A percentile compares a stretch with the other conserved stretches of the same genome.
Conservation (phyloP, 768 basidiomycete genomes). For the Russula olivacea region DNA sequence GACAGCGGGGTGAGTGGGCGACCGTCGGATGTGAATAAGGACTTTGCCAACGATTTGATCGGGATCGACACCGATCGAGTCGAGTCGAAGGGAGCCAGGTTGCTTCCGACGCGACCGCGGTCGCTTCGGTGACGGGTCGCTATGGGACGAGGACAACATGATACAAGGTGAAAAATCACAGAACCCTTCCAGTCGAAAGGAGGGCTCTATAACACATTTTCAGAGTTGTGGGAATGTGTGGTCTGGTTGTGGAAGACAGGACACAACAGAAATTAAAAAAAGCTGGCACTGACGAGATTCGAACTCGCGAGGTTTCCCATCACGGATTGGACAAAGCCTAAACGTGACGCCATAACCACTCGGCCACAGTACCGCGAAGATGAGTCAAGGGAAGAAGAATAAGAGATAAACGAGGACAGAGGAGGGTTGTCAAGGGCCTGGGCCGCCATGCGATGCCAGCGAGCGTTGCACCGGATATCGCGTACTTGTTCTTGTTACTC, state of each 20-base stretch:
- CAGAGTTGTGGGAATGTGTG: slow-evolving; percentile 1
- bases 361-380: slow-evolving; percentile 46
- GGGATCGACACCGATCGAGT: slow-evolving; percentile 31
- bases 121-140: neutral
- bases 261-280: slow-evolving; percentile 8
- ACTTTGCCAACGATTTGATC: slow-evolving; percentile 32
- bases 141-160: slow-evolving; percentile 3
- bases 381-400: neutral
- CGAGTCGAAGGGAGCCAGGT: slow-evolving; percentile 20
- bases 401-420: neutral
- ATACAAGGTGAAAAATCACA: neutral
- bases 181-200: neutral
- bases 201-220: slow-evolving; percentile 10
- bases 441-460: neutral
- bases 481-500: neutral
- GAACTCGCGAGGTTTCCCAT: slow-evolving; percentile 57
- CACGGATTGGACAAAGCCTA: slow-evolving; percentile 44
- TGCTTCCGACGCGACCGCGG: slow-evolving; percentile 8
- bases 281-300: slow-evolving; percentile 55
- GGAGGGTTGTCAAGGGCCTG: slow-evolving; percentile 11
- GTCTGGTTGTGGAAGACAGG: too few species aligned
- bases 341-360: slow-evolving; percentile 58
- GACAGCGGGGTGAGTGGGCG: slow-evolving; percentile 33
- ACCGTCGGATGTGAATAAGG: slow-evolving; percentile 31
- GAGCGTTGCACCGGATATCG: neutral